Evolutionary conservation across 352 stramenopile genomes (phyloP).

Genomic region (Lagenidium giganteum): DNA sequence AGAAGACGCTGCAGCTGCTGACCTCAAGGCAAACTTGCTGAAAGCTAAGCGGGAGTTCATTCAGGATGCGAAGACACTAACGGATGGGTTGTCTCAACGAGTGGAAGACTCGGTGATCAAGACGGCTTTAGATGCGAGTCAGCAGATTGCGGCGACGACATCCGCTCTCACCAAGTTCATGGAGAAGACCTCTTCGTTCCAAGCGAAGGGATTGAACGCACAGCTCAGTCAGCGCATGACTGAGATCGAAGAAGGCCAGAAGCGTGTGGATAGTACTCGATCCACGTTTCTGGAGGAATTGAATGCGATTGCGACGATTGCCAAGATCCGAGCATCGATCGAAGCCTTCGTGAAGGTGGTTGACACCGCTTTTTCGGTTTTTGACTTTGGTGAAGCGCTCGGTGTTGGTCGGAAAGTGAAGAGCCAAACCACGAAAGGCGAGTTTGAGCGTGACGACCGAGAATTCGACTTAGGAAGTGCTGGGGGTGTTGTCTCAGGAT

Average conservation of each 20-base stretch:
- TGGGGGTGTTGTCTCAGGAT: not conserved
- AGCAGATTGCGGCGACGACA: slow-evolving; percentile 2
- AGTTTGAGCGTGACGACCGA: not conserved
- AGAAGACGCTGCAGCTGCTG: not conserved
- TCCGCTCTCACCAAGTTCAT: slow-evolving; percentile 1
- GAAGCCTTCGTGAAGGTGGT: slow-evolving; percentile 2
- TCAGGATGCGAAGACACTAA: not conserved
- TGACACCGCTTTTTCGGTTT: not conserved
- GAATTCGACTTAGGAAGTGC: not conserved
- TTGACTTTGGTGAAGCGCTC: not conserved
- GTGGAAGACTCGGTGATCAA: slow-evolving; percentile 1
- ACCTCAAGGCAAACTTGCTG: not conserved
- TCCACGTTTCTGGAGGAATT: not conserved
- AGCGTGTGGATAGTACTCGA: not conserved
- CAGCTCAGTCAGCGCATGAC: slow-evolving; percentile 1
- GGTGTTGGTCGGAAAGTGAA: slow-evolving; percentile 1
- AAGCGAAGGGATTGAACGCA: slow-evolving; percentile 1
- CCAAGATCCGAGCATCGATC: slow-evolving; percentile 1
- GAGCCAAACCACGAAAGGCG: no score
- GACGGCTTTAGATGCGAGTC: not conserved
- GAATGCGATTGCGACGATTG: not conserved
- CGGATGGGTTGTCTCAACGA: not conserved
- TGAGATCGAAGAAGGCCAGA: not conserved
- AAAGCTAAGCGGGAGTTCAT: slow-evolving; percentile 1
- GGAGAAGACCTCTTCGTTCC: not conserved